Conservation (phyloP, 768 basidiomycete genomes). For the Lentinula boryana region DNA sequence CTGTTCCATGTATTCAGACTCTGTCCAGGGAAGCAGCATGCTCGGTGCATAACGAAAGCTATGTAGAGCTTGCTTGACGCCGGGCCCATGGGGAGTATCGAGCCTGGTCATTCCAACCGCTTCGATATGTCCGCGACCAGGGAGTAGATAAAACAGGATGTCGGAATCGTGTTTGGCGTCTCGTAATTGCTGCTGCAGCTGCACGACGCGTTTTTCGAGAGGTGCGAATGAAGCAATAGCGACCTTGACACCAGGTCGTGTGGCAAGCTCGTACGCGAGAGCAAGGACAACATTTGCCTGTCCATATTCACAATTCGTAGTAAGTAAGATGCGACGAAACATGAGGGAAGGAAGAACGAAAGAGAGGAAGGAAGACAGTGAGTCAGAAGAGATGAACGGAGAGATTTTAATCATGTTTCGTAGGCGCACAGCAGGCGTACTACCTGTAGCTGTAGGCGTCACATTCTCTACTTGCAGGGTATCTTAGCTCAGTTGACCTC, state of each 20-base stretch:
- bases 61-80: constrained; percentile 2
- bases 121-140: background rate
- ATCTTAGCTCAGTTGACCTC: background rate
- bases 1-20: background rate
- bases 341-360: background rate
- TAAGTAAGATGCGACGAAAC: background rate
- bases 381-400: background rate
- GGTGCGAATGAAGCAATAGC: constrained; percentile 5
- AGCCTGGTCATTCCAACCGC: constrained; percentile 4
- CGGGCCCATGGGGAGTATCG: constrained; percentile 2
- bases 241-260: background rate
- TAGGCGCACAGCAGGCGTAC: background rate
- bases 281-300: constrained; percentile 9
- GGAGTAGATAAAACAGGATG: background rate
- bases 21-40: constrained; percentile 6
- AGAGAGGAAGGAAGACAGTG: background rate
- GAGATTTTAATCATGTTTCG: background rate
- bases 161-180: background rate
- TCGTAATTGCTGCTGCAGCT: constrained; percentile 1
- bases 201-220: constrained; percentile 5
- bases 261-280: constrained; percentile 5
- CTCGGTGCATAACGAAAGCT: constrained; percentile 2
- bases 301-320: constrained; percentile 7
- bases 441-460: background rate
- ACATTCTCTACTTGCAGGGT: background rate